Evolutionary conservation across 2,329 filamentous ascomycete genomes (phyloP).

Genomic region (Fusarium temperatum): DNA sequence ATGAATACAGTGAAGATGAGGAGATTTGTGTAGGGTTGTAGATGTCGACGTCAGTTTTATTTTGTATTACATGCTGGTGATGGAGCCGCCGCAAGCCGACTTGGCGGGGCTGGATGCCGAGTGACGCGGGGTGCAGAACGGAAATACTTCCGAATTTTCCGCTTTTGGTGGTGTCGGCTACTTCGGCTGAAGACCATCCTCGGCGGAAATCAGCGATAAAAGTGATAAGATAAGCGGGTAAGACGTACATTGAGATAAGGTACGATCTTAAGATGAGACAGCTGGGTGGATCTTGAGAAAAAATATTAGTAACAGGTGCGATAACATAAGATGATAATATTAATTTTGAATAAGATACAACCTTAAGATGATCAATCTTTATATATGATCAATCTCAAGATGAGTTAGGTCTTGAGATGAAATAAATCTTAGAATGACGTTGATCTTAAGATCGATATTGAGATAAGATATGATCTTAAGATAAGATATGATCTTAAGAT

Average conservation of each 20-base stretch:
- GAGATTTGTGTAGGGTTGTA: neutral
- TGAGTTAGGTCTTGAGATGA: too few relatives aligned
- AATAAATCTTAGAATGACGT: too few relatives aligned
- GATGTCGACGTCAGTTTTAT: neutral
- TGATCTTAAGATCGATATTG: too few relatives aligned
- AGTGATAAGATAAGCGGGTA: neutral
- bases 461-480: too few relatives aligned
- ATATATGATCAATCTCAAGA: too few relatives aligned
- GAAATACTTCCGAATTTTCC: constrained; percentile 1
- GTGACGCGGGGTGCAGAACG: neutral
- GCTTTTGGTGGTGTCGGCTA: neutral
- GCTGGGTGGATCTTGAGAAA: too few relatives aligned
- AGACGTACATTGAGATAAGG: accelerated
- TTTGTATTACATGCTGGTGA: constrained; percentile 9
- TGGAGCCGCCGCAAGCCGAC: constrained; percentile 34
- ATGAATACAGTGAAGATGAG: neutral
- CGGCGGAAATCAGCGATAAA: neutral
- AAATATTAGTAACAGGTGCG: too few relatives aligned
- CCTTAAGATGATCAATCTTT: too few relatives aligned
- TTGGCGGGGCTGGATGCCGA: constrained; percentile 12
- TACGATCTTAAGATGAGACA: too few relatives aligned
- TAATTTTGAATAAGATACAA: too few relatives aligned
- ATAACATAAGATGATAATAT: too few relatives aligned
- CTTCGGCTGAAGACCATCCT: neutral
- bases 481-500: neutral